phyloP scores from a whole-genome alignment of 2,329 filamentous ascomycete genomes.

The Chrysoporthe cubensis region DNA sequence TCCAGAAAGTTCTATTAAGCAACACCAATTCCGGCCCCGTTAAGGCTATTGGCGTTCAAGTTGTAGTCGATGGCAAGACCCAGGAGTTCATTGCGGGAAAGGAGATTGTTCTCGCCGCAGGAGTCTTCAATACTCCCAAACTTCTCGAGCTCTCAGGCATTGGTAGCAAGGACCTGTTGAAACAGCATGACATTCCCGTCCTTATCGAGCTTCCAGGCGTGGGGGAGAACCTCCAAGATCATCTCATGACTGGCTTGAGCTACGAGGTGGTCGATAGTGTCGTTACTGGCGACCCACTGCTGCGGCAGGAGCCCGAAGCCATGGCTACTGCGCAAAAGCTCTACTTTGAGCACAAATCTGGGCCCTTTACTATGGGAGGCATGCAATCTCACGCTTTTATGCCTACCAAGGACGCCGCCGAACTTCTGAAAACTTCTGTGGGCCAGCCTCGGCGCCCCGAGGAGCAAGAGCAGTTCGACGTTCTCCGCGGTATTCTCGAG shows the following conservation, averaged over 20 bases:
- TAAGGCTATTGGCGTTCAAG: conserved; percentile 28
- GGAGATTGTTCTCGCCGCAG: conserved; percentile 31
- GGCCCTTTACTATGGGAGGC: conserved; percentile 31
- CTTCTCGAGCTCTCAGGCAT: conserved; percentile 33
- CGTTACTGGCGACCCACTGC: conserved; percentile 32
- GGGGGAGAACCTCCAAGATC: conserved; percentile 24
- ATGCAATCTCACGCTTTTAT: not conserved
- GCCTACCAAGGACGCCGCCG: no score
- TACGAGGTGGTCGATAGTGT: conserved; percentile 33
- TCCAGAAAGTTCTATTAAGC: conserved; percentile 24
- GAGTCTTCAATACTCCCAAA: conserved; percentile 31
- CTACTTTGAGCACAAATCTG: conserved; percentile 30
- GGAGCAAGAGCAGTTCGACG: no score
- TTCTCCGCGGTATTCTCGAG: no score
- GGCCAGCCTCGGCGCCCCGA: no score
- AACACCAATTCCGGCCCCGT: conserved; percentile 20
- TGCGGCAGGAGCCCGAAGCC: conserved; percentile 22
- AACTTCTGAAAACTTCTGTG: no score
- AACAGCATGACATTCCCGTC: conserved; percentile 1
- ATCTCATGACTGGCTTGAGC: conserved; percentile 29
- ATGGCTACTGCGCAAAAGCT: conserved; percentile 26
- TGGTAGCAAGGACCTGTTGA: conserved; percentile 9
- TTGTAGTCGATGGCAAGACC: conserved; percentile 19
- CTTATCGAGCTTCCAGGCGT: conserved; percentile 14
- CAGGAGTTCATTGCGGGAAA: conserved; percentile 21